Conservation (phyloP, 257 asterid genomes). For the Solanum bulbocastanum region DNA sequence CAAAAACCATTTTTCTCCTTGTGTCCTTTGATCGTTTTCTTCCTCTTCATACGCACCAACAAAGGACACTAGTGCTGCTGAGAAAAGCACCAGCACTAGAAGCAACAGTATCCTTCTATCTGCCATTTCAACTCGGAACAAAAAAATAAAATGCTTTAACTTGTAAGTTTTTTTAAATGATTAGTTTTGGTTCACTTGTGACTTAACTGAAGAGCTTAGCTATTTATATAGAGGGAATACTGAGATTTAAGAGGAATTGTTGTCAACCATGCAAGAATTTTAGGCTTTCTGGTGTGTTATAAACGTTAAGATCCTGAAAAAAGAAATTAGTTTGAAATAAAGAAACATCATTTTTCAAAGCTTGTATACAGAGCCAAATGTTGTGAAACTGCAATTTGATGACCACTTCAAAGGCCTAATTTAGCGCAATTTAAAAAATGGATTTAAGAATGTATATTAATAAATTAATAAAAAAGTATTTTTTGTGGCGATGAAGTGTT, state of each 20-base stretch:
- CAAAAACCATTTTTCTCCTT: conserved; percentile 31
- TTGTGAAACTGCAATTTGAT: background rate
- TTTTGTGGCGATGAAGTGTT: background rate
- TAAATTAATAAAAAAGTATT: too few relatives aligned
- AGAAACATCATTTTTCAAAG: background rate
- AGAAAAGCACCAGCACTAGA: conserved; percentile 17
- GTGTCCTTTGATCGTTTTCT: conserved; percentile 7
- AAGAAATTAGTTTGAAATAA: background rate
- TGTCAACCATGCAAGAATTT: conserved; percentile 48
- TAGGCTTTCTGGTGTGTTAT: background rate
- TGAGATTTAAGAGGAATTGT: conserved; percentile 14
- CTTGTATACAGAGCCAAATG: background rate
- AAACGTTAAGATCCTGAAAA: background rate
- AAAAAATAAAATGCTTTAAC: background rate
- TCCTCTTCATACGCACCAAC: conserved; percentile 4
- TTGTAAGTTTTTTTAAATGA: background rate
- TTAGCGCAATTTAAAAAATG: background rate
- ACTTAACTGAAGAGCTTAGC: background rate
- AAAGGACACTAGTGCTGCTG: conserved; percentile 7
- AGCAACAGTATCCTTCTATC: background rate
- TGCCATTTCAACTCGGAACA: background rate
- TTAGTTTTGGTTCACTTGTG: background rate
- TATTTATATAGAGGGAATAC: conserved; percentile 22
- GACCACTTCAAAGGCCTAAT: background rate
- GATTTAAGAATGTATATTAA: background rate